A percentile compares a stretch with the other conserved stretches of the same genome.
phyloP scores from a whole-genome alignment of 345 rosid species.

The Geranium brycei region DNA sequence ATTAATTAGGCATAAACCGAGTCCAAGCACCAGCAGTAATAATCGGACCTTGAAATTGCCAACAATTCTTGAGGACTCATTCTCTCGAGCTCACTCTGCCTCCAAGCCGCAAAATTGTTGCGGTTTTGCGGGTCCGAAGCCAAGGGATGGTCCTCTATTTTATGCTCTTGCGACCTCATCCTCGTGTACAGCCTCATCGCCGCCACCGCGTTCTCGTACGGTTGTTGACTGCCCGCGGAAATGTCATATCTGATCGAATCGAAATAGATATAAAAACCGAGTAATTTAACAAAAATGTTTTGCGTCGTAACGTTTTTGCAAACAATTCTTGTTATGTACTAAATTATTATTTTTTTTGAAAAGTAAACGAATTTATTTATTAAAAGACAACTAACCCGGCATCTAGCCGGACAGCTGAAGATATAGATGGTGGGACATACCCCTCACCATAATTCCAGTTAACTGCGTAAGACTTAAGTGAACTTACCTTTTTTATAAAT shows the following conservation, averaged over 20 bases:
- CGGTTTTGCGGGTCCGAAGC: slow-evolving; percentile 69
- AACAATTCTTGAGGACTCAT: slow-evolving; percentile 67
- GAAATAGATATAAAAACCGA: too few species aligned
- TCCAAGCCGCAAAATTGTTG: slow-evolving; percentile 56
- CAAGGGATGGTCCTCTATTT: slow-evolving; percentile 44
- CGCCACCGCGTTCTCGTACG: slow-evolving; percentile 79
- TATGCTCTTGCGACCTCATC: slow-evolving; percentile 64
- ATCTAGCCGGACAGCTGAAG: too few species aligned
- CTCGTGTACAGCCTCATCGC: slow-evolving; percentile 82
- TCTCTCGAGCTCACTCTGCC: slow-evolving; percentile 75
- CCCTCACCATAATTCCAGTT: too few species aligned
- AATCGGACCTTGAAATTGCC: slow-evolving; percentile 63
- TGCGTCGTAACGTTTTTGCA: too few species aligned
- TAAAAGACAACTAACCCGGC: too few species aligned
- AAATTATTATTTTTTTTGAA: too few species aligned
- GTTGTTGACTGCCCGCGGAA: slow-evolving; percentile 64
- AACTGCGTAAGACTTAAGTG: too few species aligned
- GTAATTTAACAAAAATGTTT: too few species aligned
- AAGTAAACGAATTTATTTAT: too few species aligned
- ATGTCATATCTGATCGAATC: slow-evolving; percentile 45
- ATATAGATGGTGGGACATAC: too few species aligned
- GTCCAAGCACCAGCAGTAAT: slow-evolving; percentile 90
- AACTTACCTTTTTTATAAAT: too few species aligned
- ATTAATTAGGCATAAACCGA: slow-evolving; percentile 8
- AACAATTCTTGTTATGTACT: too few species aligned